Conservation (phyloP, 305 asterid species). For the Solanum hybrid region DNA sequence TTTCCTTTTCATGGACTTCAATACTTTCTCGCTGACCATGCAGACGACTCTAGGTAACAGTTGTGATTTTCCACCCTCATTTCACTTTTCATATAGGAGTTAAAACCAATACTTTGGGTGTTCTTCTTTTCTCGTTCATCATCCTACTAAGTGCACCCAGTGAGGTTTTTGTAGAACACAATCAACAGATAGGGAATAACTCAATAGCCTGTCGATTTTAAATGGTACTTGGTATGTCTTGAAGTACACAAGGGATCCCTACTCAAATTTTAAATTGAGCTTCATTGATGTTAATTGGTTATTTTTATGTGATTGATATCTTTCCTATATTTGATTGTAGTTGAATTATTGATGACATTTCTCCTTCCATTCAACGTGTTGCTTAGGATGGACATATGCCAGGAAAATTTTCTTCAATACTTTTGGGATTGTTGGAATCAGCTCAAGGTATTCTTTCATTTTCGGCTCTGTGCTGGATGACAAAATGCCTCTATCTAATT, state of each 20-base stretch:
- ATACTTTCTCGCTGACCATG: neutral
- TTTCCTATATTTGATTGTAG: neutral
- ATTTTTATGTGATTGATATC: constrained; percentile 1
- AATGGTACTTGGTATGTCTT: neutral
- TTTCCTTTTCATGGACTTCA: neutral
- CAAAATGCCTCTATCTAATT: neutral
- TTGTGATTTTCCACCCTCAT: neutral
- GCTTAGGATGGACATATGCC: constrained; percentile 69
- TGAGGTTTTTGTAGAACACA: neutral
- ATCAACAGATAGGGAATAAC: neutral
- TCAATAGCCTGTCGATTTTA: neutral
- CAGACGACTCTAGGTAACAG: neutral
- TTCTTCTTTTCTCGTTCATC: neutral
- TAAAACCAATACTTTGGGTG: neutral
- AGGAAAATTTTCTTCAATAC: constrained; percentile 68
- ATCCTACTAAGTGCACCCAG: neutral
- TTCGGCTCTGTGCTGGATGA: constrained; percentile 1
- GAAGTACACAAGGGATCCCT: neutral
- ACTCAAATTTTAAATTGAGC: neutral
- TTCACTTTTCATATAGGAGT: neutral
- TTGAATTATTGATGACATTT: constrained; percentile 9
- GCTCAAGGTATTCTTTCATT: constrained; percentile 43
- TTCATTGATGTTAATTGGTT: neutral
- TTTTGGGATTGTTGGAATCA: constrained; percentile 86
- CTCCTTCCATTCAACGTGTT: constrained; percentile 17